phyloP scores from a whole-genome alignment of 495 filamentous ascomycete genomes.

The Corynascus novoguineensis region DNA sequence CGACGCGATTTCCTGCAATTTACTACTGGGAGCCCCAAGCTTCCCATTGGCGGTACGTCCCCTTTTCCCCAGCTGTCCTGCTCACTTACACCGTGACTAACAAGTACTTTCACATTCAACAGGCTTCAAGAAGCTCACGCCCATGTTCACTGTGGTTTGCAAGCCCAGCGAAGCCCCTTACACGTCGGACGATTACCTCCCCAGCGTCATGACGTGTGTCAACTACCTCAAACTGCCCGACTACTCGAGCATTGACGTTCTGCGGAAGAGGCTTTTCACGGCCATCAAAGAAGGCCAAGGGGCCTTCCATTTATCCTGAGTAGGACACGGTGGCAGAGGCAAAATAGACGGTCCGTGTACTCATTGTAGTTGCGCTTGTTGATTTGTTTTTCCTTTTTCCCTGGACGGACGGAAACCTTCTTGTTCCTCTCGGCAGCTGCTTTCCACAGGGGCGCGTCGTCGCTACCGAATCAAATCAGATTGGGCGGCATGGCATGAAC shows the following conservation, averaged over 20 bases:
- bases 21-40: slow-evolving; percentile 95
- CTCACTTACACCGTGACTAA: slow-evolving; percentile 11
- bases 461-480: not conserved
- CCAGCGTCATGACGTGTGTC: slow-evolving; percentile 99
- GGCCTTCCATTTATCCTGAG: slow-evolving; percentile 91
- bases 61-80: slow-evolving; percentile 12
- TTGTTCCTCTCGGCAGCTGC: not conserved
- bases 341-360: not conserved
- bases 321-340: not conserved
- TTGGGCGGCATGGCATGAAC: not conserved
- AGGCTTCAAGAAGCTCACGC: slow-evolving; percentile 96
- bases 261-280: slow-evolving; percentile 68
- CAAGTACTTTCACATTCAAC: not conserved
- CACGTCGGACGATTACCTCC: slow-evolving; percentile 92
- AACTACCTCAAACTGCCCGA: slow-evolving; percentile 99
- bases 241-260: slow-evolving; percentile 73
- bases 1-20: slow-evolving; percentile 97
- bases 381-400: not conserved
- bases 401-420: not conserved
- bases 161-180: slow-evolving; percentile 94
- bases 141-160: slow-evolving; percentile 98
- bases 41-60: slow-evolving; percentile 92
- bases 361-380: not conserved
- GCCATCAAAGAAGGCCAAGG: slow-evolving; percentile 98
- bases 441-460: not conserved